Base-by-base conservation (phyloP, 441 rosid genomes). In the Manihot esculenta region DNA sequence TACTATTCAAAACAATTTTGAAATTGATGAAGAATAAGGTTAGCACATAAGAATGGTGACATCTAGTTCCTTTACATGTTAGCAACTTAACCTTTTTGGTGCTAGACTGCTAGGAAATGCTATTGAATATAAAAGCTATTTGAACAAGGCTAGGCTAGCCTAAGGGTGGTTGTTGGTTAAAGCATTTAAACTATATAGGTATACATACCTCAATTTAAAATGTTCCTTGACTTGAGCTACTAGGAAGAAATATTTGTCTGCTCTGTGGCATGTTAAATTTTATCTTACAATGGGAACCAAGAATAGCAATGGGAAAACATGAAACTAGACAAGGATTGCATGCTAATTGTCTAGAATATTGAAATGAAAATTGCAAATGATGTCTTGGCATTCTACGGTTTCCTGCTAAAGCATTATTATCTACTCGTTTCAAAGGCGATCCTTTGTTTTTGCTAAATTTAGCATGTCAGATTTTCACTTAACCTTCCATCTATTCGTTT, bases 401-500 rank as follows among this genome's bases (percentile, higher is more conserved):
- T 68, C 27, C 62, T 27, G 64, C 24, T 20, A 44, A 35, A 58
- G 62, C 38, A 24, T 57, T 57, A 42, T 26, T 53, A 14, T 24
- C 24, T 27, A 20, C 21, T 17, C 42, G 49, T 58, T 44, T 27
- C 30, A 21, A 7, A 48, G 44, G 20, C 15, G 48, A 42, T 70
- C 14, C 11, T 61, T 7, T 62, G n/a, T 54, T 61, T 67, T 20
- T 27, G 3, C 9, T 41, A 23, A 15, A 26, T 15, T 2, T 6
- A 27, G 35, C 11, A 9, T 51, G 65, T 30, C 41, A 24, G 50
- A 11, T 26, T 58, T 61, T 30, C 17, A 27, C 30, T 50, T 64
- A 50, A 61, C 61, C 49, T 12, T n/a, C n/a, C 30, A 60, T 56
- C 41, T 66, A 23, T 78, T 75, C 51, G 44, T 55, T 78, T 62